These are phyloP conservation scores for Colletotrichum spinosum DNA, from an alignment of 2,329 filamentous ascomycete genomes.

Conservation along the genomic window DNA sequence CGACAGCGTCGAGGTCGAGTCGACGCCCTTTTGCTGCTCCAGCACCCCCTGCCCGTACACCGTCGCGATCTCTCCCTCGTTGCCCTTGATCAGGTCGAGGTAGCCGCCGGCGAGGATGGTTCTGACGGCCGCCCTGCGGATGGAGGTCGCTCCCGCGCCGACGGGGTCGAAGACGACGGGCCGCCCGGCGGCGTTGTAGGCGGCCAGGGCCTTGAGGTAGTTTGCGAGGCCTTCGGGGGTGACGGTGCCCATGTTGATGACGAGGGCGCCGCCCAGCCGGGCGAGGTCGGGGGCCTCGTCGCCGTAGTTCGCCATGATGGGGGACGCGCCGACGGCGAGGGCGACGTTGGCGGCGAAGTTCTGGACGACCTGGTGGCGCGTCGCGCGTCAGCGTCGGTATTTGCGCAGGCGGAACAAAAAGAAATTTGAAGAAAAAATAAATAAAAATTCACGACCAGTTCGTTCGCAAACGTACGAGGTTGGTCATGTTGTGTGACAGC, in stretches of 20 bases:
- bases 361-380: conserved; percentile 74
- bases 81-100: conserved; percentile 92
- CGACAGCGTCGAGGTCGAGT: conserved; percentile 70
- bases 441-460: too few relatives aligned
- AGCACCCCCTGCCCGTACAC: conserved; percentile 66
- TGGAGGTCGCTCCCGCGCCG: conserved; percentile 57
- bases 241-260: conserved; percentile 96
- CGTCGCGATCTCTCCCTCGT: conserved; percentile 86
- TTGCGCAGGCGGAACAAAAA: neutral
- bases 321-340: conserved; percentile 84
- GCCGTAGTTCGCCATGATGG: conserved; percentile 93
- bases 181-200: conserved; percentile 82
- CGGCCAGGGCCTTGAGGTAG: conserved; percentile 78
- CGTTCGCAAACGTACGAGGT: conserved; percentile 65
- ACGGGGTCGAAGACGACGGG: conserved; percentile 91
- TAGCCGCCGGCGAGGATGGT: conserved; percentile 79
- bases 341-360: conserved; percentile 95
- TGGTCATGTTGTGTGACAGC: conserved; percentile 96
- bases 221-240: conserved; percentile 79
- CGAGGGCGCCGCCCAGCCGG: conserved; percentile 78
- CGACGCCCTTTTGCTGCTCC: conserved; percentile 83
- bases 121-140: conserved; percentile 78
- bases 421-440: too few relatives aligned
- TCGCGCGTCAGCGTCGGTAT: neutral
- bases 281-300: conserved; percentile 86